Percentiles rank a stretch among this genome's conserved stretches.
Evolutionary conservation across 163 green algal species (phyloP).

Genomic region (Volvox carteri): DNA sequence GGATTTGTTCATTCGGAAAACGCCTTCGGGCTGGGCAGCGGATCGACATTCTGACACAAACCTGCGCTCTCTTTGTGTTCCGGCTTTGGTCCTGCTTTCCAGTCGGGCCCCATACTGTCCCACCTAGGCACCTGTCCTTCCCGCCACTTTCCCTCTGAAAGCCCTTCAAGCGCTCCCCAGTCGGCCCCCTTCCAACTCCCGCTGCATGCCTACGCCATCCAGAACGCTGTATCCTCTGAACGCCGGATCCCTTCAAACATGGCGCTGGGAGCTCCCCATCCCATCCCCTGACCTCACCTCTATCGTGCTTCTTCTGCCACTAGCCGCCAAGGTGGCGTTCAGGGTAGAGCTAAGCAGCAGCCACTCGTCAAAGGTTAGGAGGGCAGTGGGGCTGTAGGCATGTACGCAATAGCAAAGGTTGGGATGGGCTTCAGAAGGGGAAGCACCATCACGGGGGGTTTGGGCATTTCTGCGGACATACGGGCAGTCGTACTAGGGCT

Average conservation of each 20-base stretch:
- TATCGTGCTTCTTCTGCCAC: background rate
- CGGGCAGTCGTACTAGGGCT: background rate
- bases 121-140: no score
- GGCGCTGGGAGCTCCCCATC: no score
- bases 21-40: background rate
- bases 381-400: background rate
- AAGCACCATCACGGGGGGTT: no score
- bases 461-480: background rate
- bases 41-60: background rate
- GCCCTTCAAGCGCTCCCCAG: background rate
- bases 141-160: no score
- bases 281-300: background rate
- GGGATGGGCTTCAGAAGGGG: background rate
- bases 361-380: conserved; percentile 37
- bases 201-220: background rate
- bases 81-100: no score
- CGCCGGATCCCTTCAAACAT: no score
- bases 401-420: background rate
- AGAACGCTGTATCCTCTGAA: no score
- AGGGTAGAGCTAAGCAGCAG: background rate
- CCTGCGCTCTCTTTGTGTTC: background rate
- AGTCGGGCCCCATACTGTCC: no score
- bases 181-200: background rate
- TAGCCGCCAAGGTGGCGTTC: background rate
- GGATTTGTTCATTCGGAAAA: background rate